Evolutionary conservation across 2,329 filamentous ascomycete species (phyloP), one percentile per base, ranked within the genome.

Genomic region (Fonsecaea nubica): DNA sequence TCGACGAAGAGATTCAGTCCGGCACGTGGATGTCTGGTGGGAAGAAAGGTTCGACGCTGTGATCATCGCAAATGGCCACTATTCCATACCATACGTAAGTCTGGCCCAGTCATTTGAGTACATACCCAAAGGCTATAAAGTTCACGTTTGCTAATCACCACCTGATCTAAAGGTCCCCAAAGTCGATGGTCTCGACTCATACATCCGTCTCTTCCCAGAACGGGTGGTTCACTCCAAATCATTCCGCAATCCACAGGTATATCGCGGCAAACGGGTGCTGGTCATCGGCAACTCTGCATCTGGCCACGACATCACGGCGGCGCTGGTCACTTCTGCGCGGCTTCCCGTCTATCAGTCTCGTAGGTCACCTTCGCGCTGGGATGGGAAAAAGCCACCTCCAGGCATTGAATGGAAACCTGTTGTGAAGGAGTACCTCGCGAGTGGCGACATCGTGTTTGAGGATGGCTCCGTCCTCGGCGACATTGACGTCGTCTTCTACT

Each of bases 271-370:
- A 85, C 82, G 79, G 65, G 84, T 90, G 0, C 79, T 90, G 0
- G 82, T 88, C 0, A 86, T 90, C 1, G 88, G 88, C 2, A 87
- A 86, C 0, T 89, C 86, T 0, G 87, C 90, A 2, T 90, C 87
- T 0, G 87, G 85, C 0, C 84, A 86, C 33, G 89, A 90, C 71
- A 88, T 88, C 12, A 82, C 84, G 1, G 82, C 84, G 63, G 84
- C 86, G 60, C 77, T 88, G 1, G 75, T 82, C 60, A 81, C 80
- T 0, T 66, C 75, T 0, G 62, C 62, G 6, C 30, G 36, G 12
- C 75, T 76, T 0, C 84, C 85, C 0, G 77, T 87, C 0, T 84
- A 84, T 66, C 81, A 85, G 63, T 87, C 85, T 0, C 77, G 83
- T 1, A 77, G 85, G 9, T 83, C 83, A 1, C 75, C 73, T 3